Evolutionary conservation across 441 rosid species (phyloP), one percentile per base, ranked within the genome.

Genomic region (Flueggea neowawraea): DNA sequence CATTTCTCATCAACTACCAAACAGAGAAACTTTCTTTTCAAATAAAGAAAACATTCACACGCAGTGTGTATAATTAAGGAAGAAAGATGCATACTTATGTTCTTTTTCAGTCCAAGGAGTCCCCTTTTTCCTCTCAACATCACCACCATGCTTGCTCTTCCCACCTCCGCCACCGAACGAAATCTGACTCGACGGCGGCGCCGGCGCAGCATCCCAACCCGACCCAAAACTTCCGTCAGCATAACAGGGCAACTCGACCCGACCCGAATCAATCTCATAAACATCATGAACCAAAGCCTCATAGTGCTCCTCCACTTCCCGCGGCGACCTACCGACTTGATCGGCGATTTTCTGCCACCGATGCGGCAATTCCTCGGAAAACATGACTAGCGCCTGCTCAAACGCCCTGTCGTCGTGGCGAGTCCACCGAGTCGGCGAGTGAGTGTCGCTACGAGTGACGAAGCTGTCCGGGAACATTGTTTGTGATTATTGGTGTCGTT

Each of bases 21-120:
- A 6, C 11, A 31, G 12, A 41, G 14, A 44, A 22, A 22, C 1
- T 22, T 16, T 59, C 3, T 49, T 43, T 1, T 11, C 8, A 45
- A 14, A 6, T 16, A 48, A 32, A 49, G 10, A 12, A 36, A 51
- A 22, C 28, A 22, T 6, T 5, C 45, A 7, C 3, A 44, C 11
- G 3, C 10, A 43, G 5, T 2, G 32, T 6, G 5, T 8, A 44
- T 15, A 4, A 6, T 12, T 2, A 0, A 36, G 2, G 5, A 14
- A 32, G 16, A 1, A 1, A 32, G 33, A 6, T 12, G 48, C 63
- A 11, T 77, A 91, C 97, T 58, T 89, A 81, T 89, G 96, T 62
- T 88, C 96, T 58, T 85, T 81, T 64, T 83, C 89, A 0, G 91
- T 78, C 97, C 97, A 91, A 3, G 97, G 96, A n/a, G 86, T 80